Evolutionary conservation across 306 rosid genomes (phyloP).

Genomic region (Rosa lucieae): DNA sequence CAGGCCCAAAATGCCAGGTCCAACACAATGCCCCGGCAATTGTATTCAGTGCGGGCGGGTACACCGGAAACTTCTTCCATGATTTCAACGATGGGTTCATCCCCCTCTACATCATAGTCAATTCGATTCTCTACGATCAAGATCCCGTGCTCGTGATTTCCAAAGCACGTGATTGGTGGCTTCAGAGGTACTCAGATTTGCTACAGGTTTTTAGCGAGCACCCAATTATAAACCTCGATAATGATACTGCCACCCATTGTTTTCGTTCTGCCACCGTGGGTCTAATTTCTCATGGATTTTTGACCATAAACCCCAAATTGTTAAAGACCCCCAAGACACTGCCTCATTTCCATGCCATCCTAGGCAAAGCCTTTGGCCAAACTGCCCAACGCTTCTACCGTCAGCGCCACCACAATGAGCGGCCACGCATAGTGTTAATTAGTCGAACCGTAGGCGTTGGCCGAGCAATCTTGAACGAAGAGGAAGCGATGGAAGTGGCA

Average conservation of each 20-base stretch:
- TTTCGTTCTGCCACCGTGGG: slow-evolving; percentile 46
- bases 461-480: slow-evolving; percentile 15
- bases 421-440: slow-evolving; percentile 16
- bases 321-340: slow-evolving; percentile 23
- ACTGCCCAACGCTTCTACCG: neutral
- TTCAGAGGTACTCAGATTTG: slow-evolving; percentile 27
- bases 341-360: slow-evolving; percentile 32
- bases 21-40: slow-evolving; percentile 33
- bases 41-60: slow-evolving; percentile 42
- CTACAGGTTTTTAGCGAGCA: slow-evolving; percentile 29
- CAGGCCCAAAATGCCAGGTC: slow-evolving; percentile 31
- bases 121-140: slow-evolving; percentile 18
- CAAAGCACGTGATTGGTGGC: slow-evolving; percentile 49
- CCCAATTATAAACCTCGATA: slow-evolving; percentile 39
- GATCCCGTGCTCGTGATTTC: slow-evolving; percentile 36
- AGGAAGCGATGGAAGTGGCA: slow-evolving; percentile 16
- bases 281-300: slow-evolving; percentile 42
- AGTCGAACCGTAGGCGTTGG: slow-evolving; percentile 3
- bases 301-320: slow-evolving; percentile 31
- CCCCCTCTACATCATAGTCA: slow-evolving; percentile 39
- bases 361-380: slow-evolving; percentile 30
- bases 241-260: slow-evolving; percentile 44
- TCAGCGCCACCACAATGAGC: neutral
- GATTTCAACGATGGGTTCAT: slow-evolving; percentile 51
- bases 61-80: slow-evolving; percentile 53